Evolutionary conservation across 108 stramenopile species (phyloP), one percentile per base, ranked within the genome.

Genomic region (Schizochytrium sp.): DNA sequence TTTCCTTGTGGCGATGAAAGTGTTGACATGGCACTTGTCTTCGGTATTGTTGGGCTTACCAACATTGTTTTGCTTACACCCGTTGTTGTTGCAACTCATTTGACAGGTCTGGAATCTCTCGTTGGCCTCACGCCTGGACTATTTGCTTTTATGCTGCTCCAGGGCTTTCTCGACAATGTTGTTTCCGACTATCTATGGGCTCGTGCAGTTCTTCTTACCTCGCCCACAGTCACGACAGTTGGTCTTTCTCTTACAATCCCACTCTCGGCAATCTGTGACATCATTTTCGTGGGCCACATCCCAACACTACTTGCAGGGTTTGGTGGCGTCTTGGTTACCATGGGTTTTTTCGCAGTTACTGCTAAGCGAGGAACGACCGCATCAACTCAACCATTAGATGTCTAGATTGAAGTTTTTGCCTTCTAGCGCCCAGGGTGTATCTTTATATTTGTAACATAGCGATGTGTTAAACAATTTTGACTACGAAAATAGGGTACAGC

Each of bases 231-330:
- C 10, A 98, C 98, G 8, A 97, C 98, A 1, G 98, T 99, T 4
- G 97, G 97, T 8, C 93, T 98, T 72, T 96, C 96, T 15, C 92
- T 99, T 83, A 99, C 99, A 47, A 97, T 99, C 44, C 99, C 99
- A 19, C 90, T 98, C 89, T 98, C 98, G 2, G 96, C 98, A 89
- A 46, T 89, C 42, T 93, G 96, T 87, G 97, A 98, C 90, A 89
- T 88, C 56, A n/a, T 96, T 41, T 83, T 97, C 57, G 28, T n/a
- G 41, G 41, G 42, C 87, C 58, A 59, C 87, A 8, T 15, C 13
- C 57, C 87, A 44, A 4, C 76, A 7, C 76, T 40, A 28, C 47
- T 83, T 38, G 55, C 76, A 1, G 3, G 49, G 1, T 40, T 55
- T 5, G 76, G 76, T 5, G 76, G 50, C 76, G 15, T 83, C 47